Base-by-base conservation (phyloP, 352 stramenopile genomes). In the Hyaloperonospora arabidopsidis region DNA sequence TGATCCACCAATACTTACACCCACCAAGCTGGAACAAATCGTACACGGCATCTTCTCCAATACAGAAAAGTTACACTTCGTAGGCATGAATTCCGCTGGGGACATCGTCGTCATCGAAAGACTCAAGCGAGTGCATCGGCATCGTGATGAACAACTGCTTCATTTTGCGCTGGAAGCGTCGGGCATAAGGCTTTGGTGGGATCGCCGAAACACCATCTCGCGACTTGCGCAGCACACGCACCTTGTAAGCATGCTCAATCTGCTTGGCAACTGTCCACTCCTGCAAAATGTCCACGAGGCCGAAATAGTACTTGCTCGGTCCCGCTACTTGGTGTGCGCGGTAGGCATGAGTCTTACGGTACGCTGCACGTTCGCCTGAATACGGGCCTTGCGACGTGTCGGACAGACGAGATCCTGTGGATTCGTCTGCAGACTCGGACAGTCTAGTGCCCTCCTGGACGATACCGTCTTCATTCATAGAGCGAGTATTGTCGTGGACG, bases 281-380 rank as follows among this genome's bases (percentile, higher is more conserved):
- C 67, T 96, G 87, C 40, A 96, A 61, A 12, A 96, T 87, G 51
- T 96, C 87, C 1, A 96, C 90, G 4, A 96, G 63, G 0, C 87
- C 87, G 45, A 96, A 82, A 76, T 94, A 95, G 52, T 95, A 96
- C 49, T 76, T 77, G 54, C 84, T 91, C 15, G 87, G 84, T 0
- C 84, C 86, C 1, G 84, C 89, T 2, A 94, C 81, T 47, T 87
- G 79, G 53, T 91, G 74, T 39, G 81, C 84, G 29, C 74, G 59
- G 43, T 89, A 89, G 17, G 74, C 68, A 50, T 89, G 77, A 29
- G 45, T 74, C 19, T 66, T 52, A 43, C 59, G 57, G 28, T 77
- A 74, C 32, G 61, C 56, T 40, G 29, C 44, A 38, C 29, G 59
- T n/a, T 71, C 61, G n/a, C 1, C 18, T 43, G 44, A 60, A 19